A percentile compares a stretch with the other conserved stretches of the same genome.
phyloP scores from a whole-genome alignment of 305 asterid genomes.

The Fraxinus greggii region DNA sequence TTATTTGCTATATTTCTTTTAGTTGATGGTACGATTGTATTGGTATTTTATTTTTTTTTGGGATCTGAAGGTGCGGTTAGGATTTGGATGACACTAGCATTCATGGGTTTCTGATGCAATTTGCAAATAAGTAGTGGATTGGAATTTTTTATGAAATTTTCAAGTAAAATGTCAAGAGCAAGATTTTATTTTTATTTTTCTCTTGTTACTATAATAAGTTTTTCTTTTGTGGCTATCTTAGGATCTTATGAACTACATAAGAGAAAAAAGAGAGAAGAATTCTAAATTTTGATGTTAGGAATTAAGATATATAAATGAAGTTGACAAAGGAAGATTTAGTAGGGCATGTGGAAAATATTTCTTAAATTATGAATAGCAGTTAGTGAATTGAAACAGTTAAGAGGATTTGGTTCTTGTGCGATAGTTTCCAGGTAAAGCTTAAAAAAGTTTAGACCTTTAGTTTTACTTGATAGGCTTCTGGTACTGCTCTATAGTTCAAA shows the following conservation, averaged over 20 bases:
- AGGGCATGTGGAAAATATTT: neutral
- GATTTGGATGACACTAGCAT: neutral
- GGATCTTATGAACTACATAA: neutral
- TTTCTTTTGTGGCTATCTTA: neutral
- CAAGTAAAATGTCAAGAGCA: neutral
- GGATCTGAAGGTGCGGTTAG: conserved; percentile 24
- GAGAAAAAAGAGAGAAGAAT: neutral
- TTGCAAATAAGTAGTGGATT: neutral
- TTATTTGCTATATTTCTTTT: neutral
- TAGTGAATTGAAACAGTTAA: neutral
- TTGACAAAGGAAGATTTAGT: neutral
- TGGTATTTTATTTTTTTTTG: neutral
- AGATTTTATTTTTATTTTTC: neutral
- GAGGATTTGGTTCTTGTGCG: neutral
- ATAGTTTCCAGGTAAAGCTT: neutral
- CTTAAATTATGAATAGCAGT: neutral
- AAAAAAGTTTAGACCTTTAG: neutral
- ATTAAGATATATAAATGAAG: neutral
- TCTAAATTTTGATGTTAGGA: neutral
- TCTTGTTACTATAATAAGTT: neutral
- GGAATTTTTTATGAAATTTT: neutral
- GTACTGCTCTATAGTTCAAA: neutral
- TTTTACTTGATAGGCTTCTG: neutral
- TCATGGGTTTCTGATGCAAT: conserved; percentile 1
- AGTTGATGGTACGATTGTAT: conserved; percentile 11